These are phyloP conservation scores for Thielaviopsis populi DNA, from an alignment of 2,329 filamentous ascomycete species.

Conservation along the genomic window DNA sequence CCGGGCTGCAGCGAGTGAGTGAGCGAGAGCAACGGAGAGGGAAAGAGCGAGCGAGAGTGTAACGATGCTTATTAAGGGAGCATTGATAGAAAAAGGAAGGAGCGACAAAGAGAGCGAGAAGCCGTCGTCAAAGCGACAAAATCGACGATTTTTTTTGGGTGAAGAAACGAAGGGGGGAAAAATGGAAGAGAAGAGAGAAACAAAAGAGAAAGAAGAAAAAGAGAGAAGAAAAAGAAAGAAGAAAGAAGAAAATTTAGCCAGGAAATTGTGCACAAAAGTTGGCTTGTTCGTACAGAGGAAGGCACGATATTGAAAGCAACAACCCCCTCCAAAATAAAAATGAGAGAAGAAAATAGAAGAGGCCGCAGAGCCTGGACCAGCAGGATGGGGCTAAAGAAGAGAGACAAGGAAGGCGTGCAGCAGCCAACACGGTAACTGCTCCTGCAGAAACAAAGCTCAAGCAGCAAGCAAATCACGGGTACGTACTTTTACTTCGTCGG, in stretches of 20 bases:
- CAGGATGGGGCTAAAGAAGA: not conserved
- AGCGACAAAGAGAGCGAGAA: not conserved
- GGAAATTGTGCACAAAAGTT: not conserved
- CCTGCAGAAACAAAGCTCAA: too few relatives aligned
- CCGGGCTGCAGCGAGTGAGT: not conserved
- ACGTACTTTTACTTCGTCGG: too few relatives aligned
- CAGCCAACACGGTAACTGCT: not conserved
- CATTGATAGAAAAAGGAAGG: not conserved
- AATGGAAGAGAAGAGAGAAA: not conserved
- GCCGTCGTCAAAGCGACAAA: too few relatives aligned
- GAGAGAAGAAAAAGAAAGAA: not conserved
- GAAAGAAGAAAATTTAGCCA: not conserved
- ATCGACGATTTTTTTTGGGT: too few relatives aligned
- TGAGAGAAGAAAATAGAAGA: not conserved
- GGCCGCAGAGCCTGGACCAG: not conserved
- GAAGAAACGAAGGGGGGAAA: not conserved
- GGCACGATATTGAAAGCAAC: not conserved
- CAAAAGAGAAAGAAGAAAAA: not conserved
- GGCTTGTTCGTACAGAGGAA: not conserved
- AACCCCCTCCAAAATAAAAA: too few relatives aligned
- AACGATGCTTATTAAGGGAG: not conserved
- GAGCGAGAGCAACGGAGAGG: not conserved
- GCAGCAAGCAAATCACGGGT: too few relatives aligned
- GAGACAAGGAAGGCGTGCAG: not conserved
- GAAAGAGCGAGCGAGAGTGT: slow-evolving; percentile 1